Conservation (phyloP, 2,329 filamentous ascomycete species). For the Clarireedia sp. region DNA sequence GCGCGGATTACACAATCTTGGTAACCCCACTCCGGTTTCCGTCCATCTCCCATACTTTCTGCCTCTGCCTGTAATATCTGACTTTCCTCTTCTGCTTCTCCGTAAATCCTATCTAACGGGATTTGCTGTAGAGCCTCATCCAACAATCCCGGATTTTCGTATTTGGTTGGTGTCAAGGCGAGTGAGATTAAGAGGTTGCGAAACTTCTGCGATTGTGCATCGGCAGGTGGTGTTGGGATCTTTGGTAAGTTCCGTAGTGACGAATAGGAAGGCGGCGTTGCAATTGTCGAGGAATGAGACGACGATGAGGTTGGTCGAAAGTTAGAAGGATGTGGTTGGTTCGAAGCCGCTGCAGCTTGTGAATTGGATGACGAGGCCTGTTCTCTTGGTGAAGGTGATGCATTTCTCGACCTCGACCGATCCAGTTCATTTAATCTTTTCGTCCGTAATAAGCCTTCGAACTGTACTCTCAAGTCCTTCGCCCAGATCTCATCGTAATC, state of each 20-base stretch:
- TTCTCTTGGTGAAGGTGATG: conserved; percentile 48
- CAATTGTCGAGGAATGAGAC: conserved; percentile 24
- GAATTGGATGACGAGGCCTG: conserved; percentile 43
- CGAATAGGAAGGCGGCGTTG: conserved; percentile 50
- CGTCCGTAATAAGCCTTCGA: conserved; percentile 78
- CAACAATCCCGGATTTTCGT: conserved; percentile 89
- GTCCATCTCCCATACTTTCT: conserved; percentile 72
- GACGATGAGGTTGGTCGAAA: conserved; percentile 42
- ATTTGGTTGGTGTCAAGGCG: conserved; percentile 82
- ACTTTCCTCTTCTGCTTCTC: conserved; percentile 86
- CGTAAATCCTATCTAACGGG: conserved; percentile 83
- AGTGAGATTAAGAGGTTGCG: conserved; percentile 76
- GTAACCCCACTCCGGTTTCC: conserved; percentile 87
- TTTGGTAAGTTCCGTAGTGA: conserved; percentile 58
- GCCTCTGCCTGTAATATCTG: conserved; percentile 84
- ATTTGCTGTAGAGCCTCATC: conserved; percentile 86
- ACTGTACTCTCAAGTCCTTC: conserved; percentile 70
- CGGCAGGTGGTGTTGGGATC: conserved; percentile 67
- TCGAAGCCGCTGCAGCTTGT: conserved; percentile 23
- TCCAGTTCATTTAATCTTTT: conserved; percentile 81
- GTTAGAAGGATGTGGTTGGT: conserved; percentile 18
- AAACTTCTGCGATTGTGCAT: conserved; percentile 64
- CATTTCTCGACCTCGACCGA: conserved; percentile 48
- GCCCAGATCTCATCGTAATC: conserved; percentile 64
- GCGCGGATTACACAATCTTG: conserved; percentile 93